Conservation (phyloP, 2,329 filamentous ascomycete species). For the Trichoderma sp. region DNA sequence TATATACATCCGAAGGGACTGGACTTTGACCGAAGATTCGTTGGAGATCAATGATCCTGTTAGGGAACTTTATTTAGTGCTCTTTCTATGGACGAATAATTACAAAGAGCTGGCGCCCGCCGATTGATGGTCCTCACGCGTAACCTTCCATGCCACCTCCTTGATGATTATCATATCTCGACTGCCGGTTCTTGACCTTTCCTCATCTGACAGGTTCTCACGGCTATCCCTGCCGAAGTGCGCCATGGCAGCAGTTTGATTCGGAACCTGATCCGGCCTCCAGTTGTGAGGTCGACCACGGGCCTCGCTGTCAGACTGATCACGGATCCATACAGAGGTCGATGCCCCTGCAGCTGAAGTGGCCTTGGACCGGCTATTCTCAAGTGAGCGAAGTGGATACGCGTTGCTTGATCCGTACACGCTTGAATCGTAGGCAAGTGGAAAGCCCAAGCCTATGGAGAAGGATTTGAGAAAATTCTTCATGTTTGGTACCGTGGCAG, state of each 20-base stretch:
- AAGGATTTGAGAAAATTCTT: background rate
- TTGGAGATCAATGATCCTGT: background rate
- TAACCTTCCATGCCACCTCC: background rate
- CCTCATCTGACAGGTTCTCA: background rate
- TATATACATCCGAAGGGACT: background rate
- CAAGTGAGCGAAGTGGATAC: background rate
- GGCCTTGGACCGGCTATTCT: background rate
- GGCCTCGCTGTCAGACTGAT: background rate
- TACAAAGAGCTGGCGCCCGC: background rate
- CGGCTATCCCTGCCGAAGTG: background rate
- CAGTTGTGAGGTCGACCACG: background rate
- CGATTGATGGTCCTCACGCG: background rate
- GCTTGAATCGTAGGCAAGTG: background rate
- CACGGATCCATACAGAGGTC: background rate
- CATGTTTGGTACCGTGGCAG: background rate
- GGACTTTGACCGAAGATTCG: background rate
- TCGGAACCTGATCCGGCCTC: background rate
- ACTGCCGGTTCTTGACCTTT: background rate
- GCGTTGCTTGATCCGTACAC: background rate
- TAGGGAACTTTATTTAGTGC: background rate
- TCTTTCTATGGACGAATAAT: background rate
- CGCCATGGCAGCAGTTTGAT: background rate
- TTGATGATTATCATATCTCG: background rate
- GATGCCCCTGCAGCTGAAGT: background rate
- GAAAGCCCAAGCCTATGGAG: background rate